phyloP scores from a whole-genome alignment of 257 asterid species.

The Plantago elongata region DNA sequence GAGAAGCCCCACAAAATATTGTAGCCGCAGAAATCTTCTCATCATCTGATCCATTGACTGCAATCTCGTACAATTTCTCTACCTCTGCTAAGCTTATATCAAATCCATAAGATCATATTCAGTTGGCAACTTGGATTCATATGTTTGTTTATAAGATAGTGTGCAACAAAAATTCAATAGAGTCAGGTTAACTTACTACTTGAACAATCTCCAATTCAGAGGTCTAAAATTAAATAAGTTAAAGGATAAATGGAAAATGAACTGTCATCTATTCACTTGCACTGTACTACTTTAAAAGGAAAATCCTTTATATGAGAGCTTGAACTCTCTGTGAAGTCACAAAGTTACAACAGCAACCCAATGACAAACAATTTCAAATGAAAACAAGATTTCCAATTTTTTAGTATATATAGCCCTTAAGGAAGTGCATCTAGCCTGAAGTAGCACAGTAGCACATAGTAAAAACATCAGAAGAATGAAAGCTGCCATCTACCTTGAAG shows the following conservation, averaged over 20 bases:
- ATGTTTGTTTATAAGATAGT: constrained; percentile 5
- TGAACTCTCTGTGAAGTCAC: no score
- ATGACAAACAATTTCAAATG: no score
- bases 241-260: neutral
- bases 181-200: constrained; percentile 14
- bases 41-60: constrained; percentile 77
- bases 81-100: constrained; percentile 95
- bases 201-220: constrained; percentile 14
- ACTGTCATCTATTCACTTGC: neutral
- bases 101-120: constrained; percentile 57
- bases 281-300: no score
- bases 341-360: no score
- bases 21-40: constrained; percentile 96
- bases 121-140: constrained; percentile 54
- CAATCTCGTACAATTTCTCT: constrained; percentile 90
- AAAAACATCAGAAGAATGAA: constrained; percentile 16
- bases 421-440: constrained; percentile 10
- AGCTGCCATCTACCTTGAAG: constrained; percentile 65
- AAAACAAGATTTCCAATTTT: constrained; percentile 1
- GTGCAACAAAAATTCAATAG: neutral
- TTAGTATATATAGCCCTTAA: neutral
- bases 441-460: constrained; percentile 16
- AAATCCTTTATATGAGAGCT: no score
- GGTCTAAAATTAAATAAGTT: neutral
- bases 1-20: constrained; percentile 89